Percentiles rank a stretch among this genome's conserved stretches.
Conservation (phyloP, 2,329 filamentous ascomycete genomes). For the Apiospora kogelbergensis region DNA sequence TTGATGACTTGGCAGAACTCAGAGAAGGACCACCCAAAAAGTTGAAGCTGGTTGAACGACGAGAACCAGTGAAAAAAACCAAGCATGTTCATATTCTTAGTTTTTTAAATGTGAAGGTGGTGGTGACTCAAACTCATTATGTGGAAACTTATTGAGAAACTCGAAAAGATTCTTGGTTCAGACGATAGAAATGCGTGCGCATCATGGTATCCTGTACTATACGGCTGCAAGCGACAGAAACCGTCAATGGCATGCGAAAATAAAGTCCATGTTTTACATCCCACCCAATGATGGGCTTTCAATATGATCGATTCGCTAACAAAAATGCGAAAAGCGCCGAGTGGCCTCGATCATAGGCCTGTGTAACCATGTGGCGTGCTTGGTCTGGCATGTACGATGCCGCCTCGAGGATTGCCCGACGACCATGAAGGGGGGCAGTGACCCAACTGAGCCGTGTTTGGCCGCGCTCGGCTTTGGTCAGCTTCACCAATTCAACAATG, state of each 20-base stretch:
- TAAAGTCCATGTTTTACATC: not conserved
- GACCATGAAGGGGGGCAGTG: not conserved
- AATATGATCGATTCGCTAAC: not conserved
- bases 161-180: no score
- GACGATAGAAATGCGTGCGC: no score
- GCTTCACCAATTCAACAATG: not conserved
- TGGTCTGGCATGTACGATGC: not conserved
- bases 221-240: not conserved
- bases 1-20: no score
- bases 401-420: not conserved
- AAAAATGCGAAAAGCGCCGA: not conserved
- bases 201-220: no score
- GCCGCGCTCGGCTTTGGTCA: not conserved
- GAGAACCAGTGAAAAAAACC: no score
- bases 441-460: not conserved
- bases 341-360: slow-evolving; percentile 1
- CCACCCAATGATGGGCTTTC: not conserved
- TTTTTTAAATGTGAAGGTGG: no score
- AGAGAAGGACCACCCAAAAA: no score
- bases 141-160: no score
- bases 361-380: not conserved
- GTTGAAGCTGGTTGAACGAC: no score
- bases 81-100: no score
- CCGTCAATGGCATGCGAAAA: not conserved
- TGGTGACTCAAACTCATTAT: no score